Base-by-base conservation (phyloP, 1,139 yeast species). In the Meyerozyma carpophila region DNA sequence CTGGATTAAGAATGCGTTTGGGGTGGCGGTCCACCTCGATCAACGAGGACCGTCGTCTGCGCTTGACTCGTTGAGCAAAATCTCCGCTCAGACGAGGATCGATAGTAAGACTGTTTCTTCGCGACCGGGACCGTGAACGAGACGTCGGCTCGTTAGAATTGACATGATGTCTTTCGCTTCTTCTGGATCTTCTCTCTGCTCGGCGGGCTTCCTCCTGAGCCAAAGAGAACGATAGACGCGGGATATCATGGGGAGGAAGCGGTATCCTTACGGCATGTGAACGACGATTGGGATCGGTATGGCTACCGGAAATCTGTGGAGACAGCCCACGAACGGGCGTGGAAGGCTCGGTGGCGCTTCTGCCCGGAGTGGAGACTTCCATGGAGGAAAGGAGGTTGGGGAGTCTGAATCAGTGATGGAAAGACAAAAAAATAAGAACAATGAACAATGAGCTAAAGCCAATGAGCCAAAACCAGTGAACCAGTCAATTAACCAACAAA, bases 41-140 rank as follows among this genome's bases (percentile, higher is more conserved):
- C 34, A 66, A 54, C 0, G 74, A 68, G 1, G 73, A 65, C 9
- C 74, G 50, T 36, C 73, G 50, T 36, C 67, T 52, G 31, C 56
- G 46, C 21, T 51, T 44, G 28, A 45, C 37, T 14, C 47, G 45
- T 31, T 45, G 42, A 25, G 37, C 37, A 34, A 34, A 34, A 25
- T 44, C 49, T 34, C 43, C 47, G 29, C 49, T 45, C 14, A 46
- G 39, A 13, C 47, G 42, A 8, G 50, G 46, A 4, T 44, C 44
- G 8, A 50, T 50, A 9, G 48, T 47, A 20, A 41, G 41, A 8
- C 40, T 26, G n/a, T 28, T 39, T 16, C 28, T 18, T 8, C 41
- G 29, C 8, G 37, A 31, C 14, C 26, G 25, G 7, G 37, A 34
- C n/a, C 37, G 37, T 3, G 37, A 28, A 10, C 43, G 44, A 13